Evolutionary conservation across 176 grass and related monocot species (phyloP), one percentile per base, ranked within the genome.

Genomic region (Chrysopogon serrulatus): DNA sequence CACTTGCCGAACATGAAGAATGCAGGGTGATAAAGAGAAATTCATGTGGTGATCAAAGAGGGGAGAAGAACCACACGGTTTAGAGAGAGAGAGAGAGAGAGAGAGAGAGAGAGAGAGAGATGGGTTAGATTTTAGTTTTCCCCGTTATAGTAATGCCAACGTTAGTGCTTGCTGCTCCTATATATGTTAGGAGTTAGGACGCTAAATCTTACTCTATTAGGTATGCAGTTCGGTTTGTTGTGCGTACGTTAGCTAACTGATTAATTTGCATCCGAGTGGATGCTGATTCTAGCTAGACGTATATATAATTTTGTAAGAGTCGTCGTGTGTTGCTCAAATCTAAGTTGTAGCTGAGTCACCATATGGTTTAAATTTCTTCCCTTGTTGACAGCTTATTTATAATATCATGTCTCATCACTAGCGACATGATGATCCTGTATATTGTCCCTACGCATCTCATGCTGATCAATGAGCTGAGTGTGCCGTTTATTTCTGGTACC

Each of bases 331-430:
- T 14, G 15, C 21, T 49, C 47, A 44, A 66, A 18, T 48, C 19
- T 30, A 6, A 26, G 63, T 15, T 80, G 78, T 80, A 35, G 31
- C 63, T 68, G 78, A 68, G 78, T 80, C 78, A 68, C 32, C 43
- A 24, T 10, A 26, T 8, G 63, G 69, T 43, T 72, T 23, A 27
- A 27, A 26, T 71, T 30, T 14, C 6, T 16, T 14, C n/a, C 62
- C 34, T 6, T n/a, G 43, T 51, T 80, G 78, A 43, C 28, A 47
- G 27, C 43, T 74, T 74, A 74, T 74, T 16, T 23, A 39, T 60
- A n/a, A 39, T 5, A 18, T 60, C 24, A 60, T 59, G 7, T 42
- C 17, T 42, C 17, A 44, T 45, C 76, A 43, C 26, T 10, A 79
- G 19, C 39, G 3, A 79, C 5, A 76, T 43, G 21, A n/a, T n/a